Evolutionary conservation across 345 rosid species (phyloP), one percentile per base, ranked within the genome.

Genomic region (Psidium guajava): DNA sequence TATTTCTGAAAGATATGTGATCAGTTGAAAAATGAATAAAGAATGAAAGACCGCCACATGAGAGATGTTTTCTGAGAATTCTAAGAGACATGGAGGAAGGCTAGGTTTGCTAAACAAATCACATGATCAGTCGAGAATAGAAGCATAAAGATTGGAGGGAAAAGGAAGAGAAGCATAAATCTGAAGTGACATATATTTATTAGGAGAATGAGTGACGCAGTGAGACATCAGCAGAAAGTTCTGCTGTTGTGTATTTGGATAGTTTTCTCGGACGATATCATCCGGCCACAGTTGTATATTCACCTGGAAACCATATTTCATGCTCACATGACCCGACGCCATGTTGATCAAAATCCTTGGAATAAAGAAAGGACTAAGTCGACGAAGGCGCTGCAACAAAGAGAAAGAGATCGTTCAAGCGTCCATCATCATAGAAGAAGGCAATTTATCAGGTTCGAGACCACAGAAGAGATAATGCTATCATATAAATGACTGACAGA

Each of bases 281-380:
- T 69, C 77, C 18, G 77, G 47, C 13, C 1, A 69, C 77, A 69
- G 22, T 21, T 82, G 52, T 18, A 61, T 61, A 92, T 91, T 5
- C 83, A 97, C 98, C 98, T 94, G 98, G 88, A 97, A 97, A 86
- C 98, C 98, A 86, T 96, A 95, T 89, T 91, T 95, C 93, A 96
- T 97, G 93, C 99, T 96, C 87, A 96, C 96, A 53, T 96, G 98
- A 88, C 98, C 98, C 55, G 99, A 94, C 42, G 99, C 95, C 99
- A 95, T 97, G 93, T 94, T 96, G 85, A 97, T 95, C 85, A 97
- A 89, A 91, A 97, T 97, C 57, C 98, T 88, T 42, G 99, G 99
- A 81, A 96, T 94, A 92, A 97, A 97, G 88, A 92, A 97, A 8
- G 99, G 99, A 90, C 99, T 96, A 82, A 97, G 94, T 88, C 98